Base-by-base conservation (phyloP, 495 filamentous ascomycete species). In the Darksidea phi region DNA sequence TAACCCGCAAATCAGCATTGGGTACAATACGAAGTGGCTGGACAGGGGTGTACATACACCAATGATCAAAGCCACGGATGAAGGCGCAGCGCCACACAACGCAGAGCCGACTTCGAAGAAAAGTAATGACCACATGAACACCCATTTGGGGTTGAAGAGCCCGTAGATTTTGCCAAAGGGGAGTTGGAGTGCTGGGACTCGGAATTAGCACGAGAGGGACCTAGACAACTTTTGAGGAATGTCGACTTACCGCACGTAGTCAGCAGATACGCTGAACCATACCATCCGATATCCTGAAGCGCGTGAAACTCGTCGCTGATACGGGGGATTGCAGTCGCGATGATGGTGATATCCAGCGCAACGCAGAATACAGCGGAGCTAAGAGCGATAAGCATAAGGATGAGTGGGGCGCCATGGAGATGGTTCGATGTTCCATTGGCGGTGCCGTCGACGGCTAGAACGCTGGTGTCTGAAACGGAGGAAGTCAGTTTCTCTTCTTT, bases 71-170 rank as follows among this genome's bases (percentile, higher is more conserved):
- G 83, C 82, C 0, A 84, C 76, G 0, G 88, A 92, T 53, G 74
- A 88, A 0, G 88, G 86, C 0, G 91, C 87, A 1, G 84, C 82
- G 20, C 82, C 91, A 71, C 90, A 96, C 61, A 96, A 75, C 42
- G 91, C 72, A 18, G 84, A 88, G 20, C 92, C 91, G 12, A 94
- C 49, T 67, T 95, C 90, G 73, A 96, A 96, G 64, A 95, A 72
- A 37, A 72, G 72, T 54, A 95, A 83, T 36, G 89, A 88, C 11
- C 68, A 60, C 13, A 95, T 73, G 68, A 85, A 96, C 11, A 85
- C 79, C 46, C 63, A 74, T 71, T 86, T 91, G 69, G 87, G 82
- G 48, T 82, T 82, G 71, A 86, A 90, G 76, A 89, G 89, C 6
- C 84, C 85, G 76, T 92, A 93, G 37, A 93, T 70, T 67, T 87